Evolutionary conservation across 805 yeast species (phyloP).

Genomic region (Komagataella populi): DNA sequence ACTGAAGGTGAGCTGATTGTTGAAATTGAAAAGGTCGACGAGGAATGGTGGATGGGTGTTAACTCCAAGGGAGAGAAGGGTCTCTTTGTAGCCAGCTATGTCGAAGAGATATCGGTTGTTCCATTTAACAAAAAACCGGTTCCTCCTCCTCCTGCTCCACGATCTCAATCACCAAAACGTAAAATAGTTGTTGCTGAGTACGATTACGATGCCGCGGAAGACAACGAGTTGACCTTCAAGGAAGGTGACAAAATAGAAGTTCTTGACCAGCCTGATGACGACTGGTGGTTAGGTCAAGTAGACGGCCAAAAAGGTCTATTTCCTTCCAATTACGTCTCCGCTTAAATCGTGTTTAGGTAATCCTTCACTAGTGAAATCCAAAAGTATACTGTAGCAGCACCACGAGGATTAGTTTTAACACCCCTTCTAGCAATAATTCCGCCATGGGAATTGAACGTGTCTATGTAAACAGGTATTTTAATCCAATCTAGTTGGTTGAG

Average conservation of each 20-base stretch:
- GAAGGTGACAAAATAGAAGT: constrained; percentile 76
- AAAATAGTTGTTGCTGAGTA: constrained; percentile 52
- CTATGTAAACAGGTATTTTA: constrained; percentile 61
- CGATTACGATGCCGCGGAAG: constrained; percentile 85
- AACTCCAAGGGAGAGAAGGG: constrained; percentile 30
- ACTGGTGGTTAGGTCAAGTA: constrained; percentile 92
- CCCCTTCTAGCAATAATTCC: constrained; percentile 75
- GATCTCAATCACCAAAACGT: constrained; percentile 12
- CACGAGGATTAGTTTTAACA: constrained; percentile 31
- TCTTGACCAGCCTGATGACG: constrained; percentile 83
- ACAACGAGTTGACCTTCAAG: constrained; percentile 73
- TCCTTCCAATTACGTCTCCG: constrained; percentile 78
- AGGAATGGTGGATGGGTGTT: constrained; percentile 52
- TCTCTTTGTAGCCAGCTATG: constrained; percentile 45
- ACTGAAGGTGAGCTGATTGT: constrained; percentile 52
- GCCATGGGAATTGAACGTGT: constrained; percentile 73
- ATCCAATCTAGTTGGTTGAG: constrained; percentile 62
- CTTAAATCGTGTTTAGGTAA: neutral
- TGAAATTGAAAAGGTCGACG: constrained; percentile 59
- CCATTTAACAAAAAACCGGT: constrained; percentile 10
- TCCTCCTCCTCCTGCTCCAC: constrained; percentile 8
- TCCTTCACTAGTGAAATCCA: constrained; percentile 21
- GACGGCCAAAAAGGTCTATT: constrained; percentile 73
- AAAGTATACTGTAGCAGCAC: constrained; percentile 35
- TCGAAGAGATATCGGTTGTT: constrained; percentile 16